Conservation (phyloP, 2,329 filamentous ascomycete species). For the Xylariales sp. region DNA sequence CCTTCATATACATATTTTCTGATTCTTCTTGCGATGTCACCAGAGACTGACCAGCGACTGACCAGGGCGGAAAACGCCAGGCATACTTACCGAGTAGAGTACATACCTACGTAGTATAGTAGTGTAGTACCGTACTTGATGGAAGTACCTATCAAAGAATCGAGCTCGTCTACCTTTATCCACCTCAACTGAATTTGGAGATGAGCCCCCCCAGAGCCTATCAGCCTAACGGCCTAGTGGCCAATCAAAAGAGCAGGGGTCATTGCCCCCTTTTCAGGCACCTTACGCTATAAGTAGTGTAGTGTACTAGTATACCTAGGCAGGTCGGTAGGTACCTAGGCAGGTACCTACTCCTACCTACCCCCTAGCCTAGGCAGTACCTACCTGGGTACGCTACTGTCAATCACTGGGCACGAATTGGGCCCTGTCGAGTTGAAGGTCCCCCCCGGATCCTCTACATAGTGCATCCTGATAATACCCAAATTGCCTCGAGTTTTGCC, state of each 20-base stretch:
- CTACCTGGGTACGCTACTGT: no score
- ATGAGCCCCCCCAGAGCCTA: slow-evolving; percentile 17
- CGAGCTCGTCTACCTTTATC: background rate
- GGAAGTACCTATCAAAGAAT: background rate
- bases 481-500: slow-evolving; percentile 13
- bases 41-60: background rate
- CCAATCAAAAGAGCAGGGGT: slow-evolving; percentile 26
- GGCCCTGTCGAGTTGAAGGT: slow-evolving; percentile 11
- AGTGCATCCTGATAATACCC: slow-evolving; percentile 16
- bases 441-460: slow-evolving; percentile 1
- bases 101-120: no score
- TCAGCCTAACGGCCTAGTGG: slow-evolving; percentile 14
- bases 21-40: slow-evolving; percentile 17
- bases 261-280: slow-evolving; percentile 30
- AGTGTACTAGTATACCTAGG: background rate
- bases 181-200: slow-evolving; percentile 24
- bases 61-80: no score
- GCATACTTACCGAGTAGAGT: no score
- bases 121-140: no score
- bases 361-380: no score
- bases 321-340: background rate
- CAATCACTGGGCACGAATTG: background rate
- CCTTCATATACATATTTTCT: slow-evolving; percentile 18
- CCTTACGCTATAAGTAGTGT: background rate
- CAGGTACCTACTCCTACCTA: background rate